phyloP scores from a whole-genome alignment of 225 moss, liverwort and hornwort genomes.

The Pleurozium schreberi region DNA sequence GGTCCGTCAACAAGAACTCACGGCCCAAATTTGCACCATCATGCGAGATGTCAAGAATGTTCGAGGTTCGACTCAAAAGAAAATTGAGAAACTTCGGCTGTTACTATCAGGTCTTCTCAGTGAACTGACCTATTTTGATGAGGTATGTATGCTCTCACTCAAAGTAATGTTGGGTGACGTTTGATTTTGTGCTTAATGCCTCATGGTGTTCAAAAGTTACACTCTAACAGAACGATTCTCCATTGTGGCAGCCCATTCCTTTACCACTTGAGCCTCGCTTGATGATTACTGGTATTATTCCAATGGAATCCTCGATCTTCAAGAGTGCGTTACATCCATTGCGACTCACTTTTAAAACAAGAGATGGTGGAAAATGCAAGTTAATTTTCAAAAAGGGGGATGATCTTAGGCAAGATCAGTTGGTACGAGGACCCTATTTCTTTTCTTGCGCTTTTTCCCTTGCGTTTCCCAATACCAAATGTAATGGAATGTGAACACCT shows the following conservation, averaged over 20 bases:
- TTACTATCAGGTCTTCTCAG: conserved; percentile 79
- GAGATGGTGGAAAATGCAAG: conserved; percentile 71
- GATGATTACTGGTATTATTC: conserved; percentile 88
- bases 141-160: conserved; percentile 25
- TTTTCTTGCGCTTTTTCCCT: not conserved
- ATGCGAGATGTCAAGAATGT: conserved; percentile 93
- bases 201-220: not conserved
- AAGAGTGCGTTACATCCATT: conserved; percentile 75
- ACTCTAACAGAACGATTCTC: not conserved
- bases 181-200: not conserved
- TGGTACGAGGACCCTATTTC: conserved; percentile 29
- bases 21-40: conserved; percentile 79
- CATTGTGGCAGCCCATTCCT: conserved; percentile 56
- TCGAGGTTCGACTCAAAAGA: conserved; percentile 76
- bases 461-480: not conserved
- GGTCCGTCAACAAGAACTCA: conserved; percentile 73
- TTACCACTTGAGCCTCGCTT: conserved; percentile 76
- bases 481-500: not conserved
- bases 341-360: conserved; percentile 58
- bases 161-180: not conserved
- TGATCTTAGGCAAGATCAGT: conserved; percentile 85
- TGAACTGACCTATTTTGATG: conserved; percentile 84
- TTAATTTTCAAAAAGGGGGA: conserved; percentile 92
- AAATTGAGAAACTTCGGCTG: conserved; percentile 79
- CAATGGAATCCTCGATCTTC: conserved; percentile 77